phyloP scores from a whole-genome alignment of 345 rosid genomes.

The Eucalyptus decipiens region DNA sequence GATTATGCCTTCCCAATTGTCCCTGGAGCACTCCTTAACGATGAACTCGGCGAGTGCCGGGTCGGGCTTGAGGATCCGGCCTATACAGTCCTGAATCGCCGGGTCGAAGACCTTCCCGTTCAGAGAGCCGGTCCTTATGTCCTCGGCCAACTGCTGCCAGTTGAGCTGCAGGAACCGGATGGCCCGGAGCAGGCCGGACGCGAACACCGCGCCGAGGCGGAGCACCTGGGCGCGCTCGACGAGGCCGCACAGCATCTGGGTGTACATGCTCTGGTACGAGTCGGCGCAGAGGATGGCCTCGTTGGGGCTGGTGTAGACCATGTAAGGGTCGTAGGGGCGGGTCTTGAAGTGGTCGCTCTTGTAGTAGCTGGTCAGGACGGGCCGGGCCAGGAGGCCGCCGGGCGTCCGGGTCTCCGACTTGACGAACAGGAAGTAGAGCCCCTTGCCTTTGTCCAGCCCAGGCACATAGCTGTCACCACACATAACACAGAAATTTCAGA shows the following conservation, averaged over 20 bases:
- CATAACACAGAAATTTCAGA: background rate
- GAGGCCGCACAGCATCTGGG: conserved; percentile 88
- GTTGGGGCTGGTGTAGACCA: conserved; percentile 86
- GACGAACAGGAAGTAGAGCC: conserved; percentile 70
- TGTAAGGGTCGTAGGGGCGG: conserved; percentile 80
- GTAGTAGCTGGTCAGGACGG: conserved; percentile 96
- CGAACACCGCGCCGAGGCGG: conserved; percentile 86
- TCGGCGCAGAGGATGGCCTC: conserved; percentile 87
- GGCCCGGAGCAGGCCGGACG: conserved; percentile 88
- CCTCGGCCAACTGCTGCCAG: conserved; percentile 51
- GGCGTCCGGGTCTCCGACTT: conserved; percentile 89
- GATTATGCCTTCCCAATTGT: conserved; percentile 70
- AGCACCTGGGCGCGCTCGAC: conserved; percentile 65
- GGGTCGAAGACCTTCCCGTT: conserved; percentile 36
- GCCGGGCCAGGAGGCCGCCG: conserved; percentile 79
- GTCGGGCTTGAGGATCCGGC: conserved; percentile 37
- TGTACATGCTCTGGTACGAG: conserved; percentile 93
- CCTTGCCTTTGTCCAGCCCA: conserved; percentile 89
- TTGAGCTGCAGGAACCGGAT: conserved; percentile 80
- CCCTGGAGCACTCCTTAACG: conserved; percentile 26
- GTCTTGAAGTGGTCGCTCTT: conserved; percentile 81
- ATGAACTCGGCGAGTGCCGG: conserved; percentile 45
- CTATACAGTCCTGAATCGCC: conserved; percentile 29
- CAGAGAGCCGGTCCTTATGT: conserved; percentile 51
- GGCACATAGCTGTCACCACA: conserved; percentile 53